A percentile compares a stretch with the other conserved stretches of the same genome.
phyloP scores from a whole-genome alignment of 2,329 filamentous ascomycete genomes.

The Colletotrichum sansevieriae region DNA sequence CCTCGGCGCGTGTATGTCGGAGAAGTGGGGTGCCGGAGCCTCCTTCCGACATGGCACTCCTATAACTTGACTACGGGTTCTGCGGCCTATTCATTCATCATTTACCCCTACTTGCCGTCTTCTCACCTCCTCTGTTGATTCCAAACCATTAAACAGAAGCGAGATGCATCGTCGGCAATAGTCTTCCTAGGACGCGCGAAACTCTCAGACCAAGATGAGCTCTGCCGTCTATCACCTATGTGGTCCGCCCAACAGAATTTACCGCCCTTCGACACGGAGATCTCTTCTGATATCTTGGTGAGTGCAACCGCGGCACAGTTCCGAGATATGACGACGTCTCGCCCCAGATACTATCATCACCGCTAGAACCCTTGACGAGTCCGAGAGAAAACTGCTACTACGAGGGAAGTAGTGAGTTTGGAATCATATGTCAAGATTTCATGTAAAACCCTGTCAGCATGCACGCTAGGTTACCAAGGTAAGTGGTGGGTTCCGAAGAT shows the following conservation, averaged over 20 bases:
- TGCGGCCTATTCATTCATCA: neutral
- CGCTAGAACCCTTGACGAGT: neutral
- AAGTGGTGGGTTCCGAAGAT: too few species aligned
- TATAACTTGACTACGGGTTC: neutral
- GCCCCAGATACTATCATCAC: neutral
- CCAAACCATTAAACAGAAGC: neutral
- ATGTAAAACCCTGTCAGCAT: too few species aligned
- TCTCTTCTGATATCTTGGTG: neutral
- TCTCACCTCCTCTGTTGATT: neutral
- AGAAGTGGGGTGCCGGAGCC: too few species aligned
- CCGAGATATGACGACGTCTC: neutral
- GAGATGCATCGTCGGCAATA: conserved; percentile 15
- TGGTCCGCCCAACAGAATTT: neutral
- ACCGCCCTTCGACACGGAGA: neutral
- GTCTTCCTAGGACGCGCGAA: neutral
- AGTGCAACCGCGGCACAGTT: neutral
- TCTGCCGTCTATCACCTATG: neutral
- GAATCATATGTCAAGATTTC: too few species aligned
- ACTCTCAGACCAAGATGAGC: neutral
- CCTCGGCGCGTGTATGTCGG: too few species aligned
- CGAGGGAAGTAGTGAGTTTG: too few species aligned
- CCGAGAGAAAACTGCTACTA: neutral
- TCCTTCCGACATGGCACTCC: too few species aligned
- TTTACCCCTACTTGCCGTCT: neutral
- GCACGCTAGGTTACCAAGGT: too few species aligned